These are phyloP conservation scores for Colletotrichum graminicola DNA, from an alignment of 2,329 filamentous ascomycete species.

Conservation along the genomic window DNA sequence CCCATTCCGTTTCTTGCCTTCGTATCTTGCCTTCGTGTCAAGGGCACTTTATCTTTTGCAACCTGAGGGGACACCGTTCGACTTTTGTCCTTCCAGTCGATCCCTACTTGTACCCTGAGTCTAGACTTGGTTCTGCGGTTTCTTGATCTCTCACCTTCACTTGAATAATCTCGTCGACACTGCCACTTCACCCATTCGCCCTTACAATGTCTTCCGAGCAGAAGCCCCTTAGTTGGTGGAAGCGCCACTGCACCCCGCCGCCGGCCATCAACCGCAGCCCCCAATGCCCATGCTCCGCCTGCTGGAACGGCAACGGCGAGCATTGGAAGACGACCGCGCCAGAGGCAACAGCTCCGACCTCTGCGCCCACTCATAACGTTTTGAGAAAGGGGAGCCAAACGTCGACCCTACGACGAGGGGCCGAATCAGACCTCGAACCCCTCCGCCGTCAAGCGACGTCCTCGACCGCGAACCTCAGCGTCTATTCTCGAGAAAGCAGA, in stretches of 20 bases:
- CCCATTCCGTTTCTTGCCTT: slow-evolving; percentile 27
- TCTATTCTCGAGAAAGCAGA: slow-evolving; percentile 33
- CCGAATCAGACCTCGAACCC: slow-evolving; percentile 30
- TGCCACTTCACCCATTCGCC: neutral
- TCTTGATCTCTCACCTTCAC: slow-evolving; percentile 18
- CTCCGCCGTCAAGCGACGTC: slow-evolving; percentile 35
- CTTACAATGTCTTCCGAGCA: slow-evolving; percentile 36
- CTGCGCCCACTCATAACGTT: neutral
- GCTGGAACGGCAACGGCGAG: slow-evolving; percentile 45
- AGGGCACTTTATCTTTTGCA: slow-evolving; percentile 16
- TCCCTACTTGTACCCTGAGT: slow-evolving; percentile 25
- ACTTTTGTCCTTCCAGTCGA: slow-evolving; percentile 32
- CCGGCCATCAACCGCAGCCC: slow-evolving; percentile 52
- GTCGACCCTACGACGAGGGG: slow-evolving; percentile 26
- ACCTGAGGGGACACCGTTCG: slow-evolving; percentile 11
- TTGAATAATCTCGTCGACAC: neutral
- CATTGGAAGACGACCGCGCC: slow-evolving; percentile 38
- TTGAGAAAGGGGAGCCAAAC: slow-evolving; percentile 21
- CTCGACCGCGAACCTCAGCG: slow-evolving; percentile 25
- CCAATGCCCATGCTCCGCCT: slow-evolving; percentile 53
- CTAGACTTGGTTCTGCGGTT: slow-evolving; percentile 20
- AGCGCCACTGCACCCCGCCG: slow-evolving; percentile 55
- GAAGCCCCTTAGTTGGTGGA: slow-evolving; percentile 53
- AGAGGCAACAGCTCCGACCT: slow-evolving; percentile 2
- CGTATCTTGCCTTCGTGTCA: slow-evolving; percentile 3